Conservation (phyloP, 306 rosid species). For the Vigna trinervia region DNA sequence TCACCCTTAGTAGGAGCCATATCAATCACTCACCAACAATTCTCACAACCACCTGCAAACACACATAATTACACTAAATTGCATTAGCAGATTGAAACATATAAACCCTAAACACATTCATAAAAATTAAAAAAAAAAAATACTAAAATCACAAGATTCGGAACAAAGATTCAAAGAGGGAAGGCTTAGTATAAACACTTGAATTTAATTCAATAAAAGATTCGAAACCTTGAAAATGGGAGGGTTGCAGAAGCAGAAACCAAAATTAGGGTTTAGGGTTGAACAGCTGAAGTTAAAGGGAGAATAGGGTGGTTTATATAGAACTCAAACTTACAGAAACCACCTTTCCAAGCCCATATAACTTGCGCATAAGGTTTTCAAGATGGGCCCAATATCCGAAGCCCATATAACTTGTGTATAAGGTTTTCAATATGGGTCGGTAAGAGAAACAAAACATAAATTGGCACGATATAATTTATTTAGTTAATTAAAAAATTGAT, state of each 20-base stretch:
- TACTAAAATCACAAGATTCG: no score
- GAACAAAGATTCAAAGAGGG: not conserved
- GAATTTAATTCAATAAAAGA: not conserved
- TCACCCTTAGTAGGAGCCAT: constrained; percentile 56
- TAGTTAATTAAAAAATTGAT: no score
- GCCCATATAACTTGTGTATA: not conserved
- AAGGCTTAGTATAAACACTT: not conserved
- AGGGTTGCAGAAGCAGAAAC: constrained; percentile 42
- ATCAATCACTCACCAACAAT: constrained; percentile 25
- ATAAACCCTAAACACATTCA: not conserved
- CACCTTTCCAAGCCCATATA: constrained; percentile 1
- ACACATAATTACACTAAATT: not conserved
- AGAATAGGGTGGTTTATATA: not conserved
- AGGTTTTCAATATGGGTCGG: not conserved
- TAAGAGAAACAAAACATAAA: no score
- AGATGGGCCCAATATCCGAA: not conserved
- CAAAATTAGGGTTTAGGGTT: constrained; percentile 51
- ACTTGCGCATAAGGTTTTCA: not conserved
- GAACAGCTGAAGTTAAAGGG: not conserved
- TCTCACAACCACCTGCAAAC: constrained; percentile 38
- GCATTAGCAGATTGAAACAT: not conserved
- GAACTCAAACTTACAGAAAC: not conserved
- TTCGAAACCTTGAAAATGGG: constrained; percentile 16
- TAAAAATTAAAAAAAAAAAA: no score
- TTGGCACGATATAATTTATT: no score